Conservation (phyloP, 495 filamentous ascomycete genomes). For the Penicillium argentinense region DNA sequence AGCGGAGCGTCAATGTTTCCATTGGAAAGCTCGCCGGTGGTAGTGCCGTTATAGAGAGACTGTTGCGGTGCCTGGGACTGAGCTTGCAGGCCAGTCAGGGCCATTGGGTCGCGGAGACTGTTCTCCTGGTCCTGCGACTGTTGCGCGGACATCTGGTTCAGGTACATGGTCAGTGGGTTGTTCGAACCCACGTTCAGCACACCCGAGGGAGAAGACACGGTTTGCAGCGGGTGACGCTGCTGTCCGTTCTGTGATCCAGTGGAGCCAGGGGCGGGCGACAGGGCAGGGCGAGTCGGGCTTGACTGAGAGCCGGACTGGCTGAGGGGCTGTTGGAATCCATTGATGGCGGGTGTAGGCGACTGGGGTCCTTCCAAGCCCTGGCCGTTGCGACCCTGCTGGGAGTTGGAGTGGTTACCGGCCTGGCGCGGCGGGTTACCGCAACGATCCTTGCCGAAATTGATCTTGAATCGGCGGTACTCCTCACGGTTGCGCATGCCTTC, state of each 20-base stretch:
- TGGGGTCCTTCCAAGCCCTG: constrained; percentile 58
- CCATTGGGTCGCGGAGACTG: constrained; percentile 48
- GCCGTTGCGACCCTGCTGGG: constrained; percentile 57
- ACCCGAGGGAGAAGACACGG: constrained; percentile 59
- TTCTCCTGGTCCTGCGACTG: constrained; percentile 65
- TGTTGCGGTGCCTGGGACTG: constrained; percentile 61
- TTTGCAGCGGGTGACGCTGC: constrained; percentile 51
- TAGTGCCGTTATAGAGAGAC: constrained; percentile 48
- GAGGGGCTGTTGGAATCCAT: constrained; percentile 49
- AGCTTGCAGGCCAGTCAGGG: constrained; percentile 56
- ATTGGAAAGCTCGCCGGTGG: constrained; percentile 56
- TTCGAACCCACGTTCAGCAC: constrained; percentile 75
- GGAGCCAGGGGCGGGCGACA: constrained; percentile 58
- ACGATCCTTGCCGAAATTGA: constrained; percentile 98
- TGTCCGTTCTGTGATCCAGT: constrained; percentile 54
- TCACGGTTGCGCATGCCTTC: constrained; percentile 92
- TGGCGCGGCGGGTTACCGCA: constrained; percentile 96
- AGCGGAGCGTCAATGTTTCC: constrained; percentile 48
- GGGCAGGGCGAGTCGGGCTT: constrained; percentile 62
- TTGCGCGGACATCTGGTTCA: constrained; percentile 80
- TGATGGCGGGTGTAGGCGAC: constrained; percentile 55
- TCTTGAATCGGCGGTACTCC: constrained; percentile 97
- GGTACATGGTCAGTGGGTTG: constrained; percentile 94
- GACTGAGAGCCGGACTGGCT: constrained; percentile 65
- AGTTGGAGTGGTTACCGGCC: constrained; percentile 50